Evolutionary conservation across 2,329 filamentous ascomycete species (phyloP), one percentile per base, ranked within the genome.

Genomic region (Alternaria brassicae): DNA sequence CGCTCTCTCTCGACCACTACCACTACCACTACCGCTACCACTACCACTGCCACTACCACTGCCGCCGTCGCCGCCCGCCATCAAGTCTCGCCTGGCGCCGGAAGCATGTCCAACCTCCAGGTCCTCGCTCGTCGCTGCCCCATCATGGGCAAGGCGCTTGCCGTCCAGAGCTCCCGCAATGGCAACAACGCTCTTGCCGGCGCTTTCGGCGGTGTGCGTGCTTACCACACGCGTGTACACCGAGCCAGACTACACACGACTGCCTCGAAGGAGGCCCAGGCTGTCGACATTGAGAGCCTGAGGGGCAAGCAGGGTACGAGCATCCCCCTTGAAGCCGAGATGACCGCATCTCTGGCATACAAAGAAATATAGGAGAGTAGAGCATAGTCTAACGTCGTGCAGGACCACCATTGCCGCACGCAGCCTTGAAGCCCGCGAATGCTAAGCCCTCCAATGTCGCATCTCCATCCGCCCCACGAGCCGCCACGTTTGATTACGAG

Each of bases 71-170:
- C 56, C 27, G 44, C 81, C 76, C 86, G 81, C 74, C 85, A 83
- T 69, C 86, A 88, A 77, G 84, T 85, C 63, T 91, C 90, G 53
- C 90, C 89, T 57, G 91, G 93, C 73, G 94, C 93, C 68, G 92
- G 93, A 73, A 92, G 92, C 80, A 97, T 98, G 88, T 97, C 93
- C 75, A 98, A 97, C 82, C 86, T 99, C 73, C 95, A 98, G 84
- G 88, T 95, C 69, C 88, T 96, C 75, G 95, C 92, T 73, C 90
- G 93, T 76, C 92, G 94, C 79, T 99, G 95, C 86, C 95, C 95
- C 59, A 90, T 99, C 80, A 99, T 99, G 95, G 94, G 93, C 79
- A 96, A 97, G 85, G 95, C 95, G 40, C 87, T 99, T 78, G 91
- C 92, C 62, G 89, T 97, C 37, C 94, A 97, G 84, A 82, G 81